These are phyloP conservation scores for Glycine soja DNA, from an alignment of 306 rosid species.

Conservation along the genomic window DNA sequence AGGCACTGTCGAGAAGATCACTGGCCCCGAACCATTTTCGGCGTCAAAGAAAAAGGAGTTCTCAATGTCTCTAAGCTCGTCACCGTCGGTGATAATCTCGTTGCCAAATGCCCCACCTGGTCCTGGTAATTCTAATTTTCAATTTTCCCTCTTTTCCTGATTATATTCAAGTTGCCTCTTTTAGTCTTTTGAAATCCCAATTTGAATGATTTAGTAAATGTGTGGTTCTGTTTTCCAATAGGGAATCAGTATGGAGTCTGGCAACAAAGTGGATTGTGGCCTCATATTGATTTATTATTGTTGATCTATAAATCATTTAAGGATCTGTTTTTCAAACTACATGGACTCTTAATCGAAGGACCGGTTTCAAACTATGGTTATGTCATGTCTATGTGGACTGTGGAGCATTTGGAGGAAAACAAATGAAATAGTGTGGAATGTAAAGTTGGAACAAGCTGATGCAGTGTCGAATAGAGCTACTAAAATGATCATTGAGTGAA, in stretches of 20 bases:
- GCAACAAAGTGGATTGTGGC: too few species aligned
- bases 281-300: too few species aligned
- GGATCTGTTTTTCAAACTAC: too few species aligned
- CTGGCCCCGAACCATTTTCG: constrained; percentile 93
- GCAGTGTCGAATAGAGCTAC: neutral
- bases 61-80: constrained; percentile 90
- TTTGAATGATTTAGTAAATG: neutral
- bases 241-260: constrained; percentile 67
- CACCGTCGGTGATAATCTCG: constrained; percentile 91
- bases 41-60: constrained; percentile 97
- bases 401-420: too few species aligned
- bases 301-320: too few species aligned
- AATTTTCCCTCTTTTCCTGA: neutral
- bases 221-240: constrained; percentile 39
- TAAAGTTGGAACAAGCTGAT: too few species aligned
- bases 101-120: constrained; percentile 99
- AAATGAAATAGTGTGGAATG: too few species aligned
- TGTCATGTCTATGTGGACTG: too few species aligned
- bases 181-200: neutral
- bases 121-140: constrained; percentile 72
- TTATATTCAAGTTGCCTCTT: neutral
- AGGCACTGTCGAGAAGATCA: constrained; percentile 94
- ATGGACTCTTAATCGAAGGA: too few species aligned
- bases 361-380: too few species aligned
- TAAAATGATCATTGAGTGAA: constrained; percentile 16